Percentiles rank a stretch among this genome's conserved stretches.
phyloP scores from a whole-genome alignment of 805 yeast genomes.

The Lachancea lanzarotensis region DNA sequence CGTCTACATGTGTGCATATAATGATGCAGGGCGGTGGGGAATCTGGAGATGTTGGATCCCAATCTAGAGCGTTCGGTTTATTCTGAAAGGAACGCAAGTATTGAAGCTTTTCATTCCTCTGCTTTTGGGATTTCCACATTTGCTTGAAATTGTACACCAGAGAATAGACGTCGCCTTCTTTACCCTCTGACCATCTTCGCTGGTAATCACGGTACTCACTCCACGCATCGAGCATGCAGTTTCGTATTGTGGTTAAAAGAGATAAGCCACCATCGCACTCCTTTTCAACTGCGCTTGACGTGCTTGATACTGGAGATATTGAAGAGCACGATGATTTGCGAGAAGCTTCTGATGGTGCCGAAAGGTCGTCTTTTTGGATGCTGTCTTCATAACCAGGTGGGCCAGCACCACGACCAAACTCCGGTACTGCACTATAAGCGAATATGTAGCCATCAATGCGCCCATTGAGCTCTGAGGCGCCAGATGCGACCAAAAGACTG shows the following conservation, averaged over 20 bases:
- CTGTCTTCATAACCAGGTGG: slow-evolving; percentile 51
- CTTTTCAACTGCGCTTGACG: slow-evolving; percentile 8
- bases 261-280: slow-evolving; percentile 25
- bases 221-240: slow-evolving; percentile 68
- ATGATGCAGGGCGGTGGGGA: slow-evolving; percentile 61
- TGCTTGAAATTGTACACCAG: slow-evolving; percentile 50
- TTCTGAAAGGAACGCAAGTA: slow-evolving; percentile 29
- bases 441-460: slow-evolving; percentile 67
- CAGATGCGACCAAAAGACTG: slow-evolving; percentile 68
- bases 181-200: slow-evolving; percentile 52
- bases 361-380: not conserved
- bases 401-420: slow-evolving; percentile 30
- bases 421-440: slow-evolving; percentile 65
- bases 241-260: slow-evolving; percentile 40
- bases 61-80: slow-evolving; percentile 28
- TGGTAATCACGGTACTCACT: slow-evolving; percentile 52
- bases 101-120: slow-evolving; percentile 27
- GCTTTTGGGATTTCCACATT: slow-evolving; percentile 44
- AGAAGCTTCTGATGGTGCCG: not conserved
- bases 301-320: slow-evolving; percentile 11
- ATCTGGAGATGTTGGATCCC: slow-evolving; percentile 35
- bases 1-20: slow-evolving; percentile 56
- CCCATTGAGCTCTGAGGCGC: slow-evolving; percentile 72
- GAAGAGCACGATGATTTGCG: slow-evolving; percentile 9
- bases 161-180: slow-evolving; percentile 62